Percentiles rank a stretch among this genome's conserved stretches.
Conservation (phyloP, 495 filamentous ascomycete species). For the Emericellopsis terricola region DNA sequence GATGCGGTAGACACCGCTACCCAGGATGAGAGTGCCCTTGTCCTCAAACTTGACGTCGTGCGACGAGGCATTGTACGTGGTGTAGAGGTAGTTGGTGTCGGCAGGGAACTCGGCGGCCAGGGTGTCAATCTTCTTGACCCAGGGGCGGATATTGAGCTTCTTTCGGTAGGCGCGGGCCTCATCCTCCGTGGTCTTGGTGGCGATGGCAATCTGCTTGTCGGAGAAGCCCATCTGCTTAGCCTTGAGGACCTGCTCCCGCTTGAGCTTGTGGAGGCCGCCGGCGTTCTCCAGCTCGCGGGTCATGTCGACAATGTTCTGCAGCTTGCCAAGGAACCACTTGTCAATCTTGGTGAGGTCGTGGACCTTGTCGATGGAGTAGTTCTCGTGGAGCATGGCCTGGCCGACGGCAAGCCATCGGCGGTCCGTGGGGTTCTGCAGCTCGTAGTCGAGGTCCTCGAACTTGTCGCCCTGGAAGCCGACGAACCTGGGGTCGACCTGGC, state of each 20-base stretch:
- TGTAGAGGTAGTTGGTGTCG: slow-evolving; percentile 93
- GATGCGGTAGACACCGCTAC: slow-evolving; percentile 91
- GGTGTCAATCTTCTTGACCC: slow-evolving; percentile 96
- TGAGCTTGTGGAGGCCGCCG: slow-evolving; percentile 70
- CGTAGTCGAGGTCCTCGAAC: slow-evolving; percentile 84
- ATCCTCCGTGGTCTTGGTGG: slow-evolving; percentile 75
- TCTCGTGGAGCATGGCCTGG: slow-evolving; percentile 93
- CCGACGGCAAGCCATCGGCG: slow-evolving; percentile 93
- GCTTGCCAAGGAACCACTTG: slow-evolving; percentile 94
- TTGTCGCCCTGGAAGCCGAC: slow-evolving; percentile 88
- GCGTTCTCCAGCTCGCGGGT: slow-evolving; percentile 73
- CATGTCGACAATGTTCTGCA: slow-evolving; percentile 87
- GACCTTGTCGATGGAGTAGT: slow-evolving; percentile 75
- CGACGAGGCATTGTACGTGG: slow-evolving; percentile 90
- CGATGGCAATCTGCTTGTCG: slow-evolving; percentile 79
- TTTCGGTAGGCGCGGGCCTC: slow-evolving; percentile 72
- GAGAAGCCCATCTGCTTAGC: slow-evolving; percentile 97
- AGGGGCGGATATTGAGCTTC: slow-evolving; percentile 71
- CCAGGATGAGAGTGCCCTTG: slow-evolving; percentile 75
- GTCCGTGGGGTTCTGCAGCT: slow-evolving; percentile 80
- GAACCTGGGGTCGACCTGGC: slow-evolving; percentile 85
- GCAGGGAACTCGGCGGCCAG: slow-evolving; percentile 97
- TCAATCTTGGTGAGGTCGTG: slow-evolving; percentile 93
- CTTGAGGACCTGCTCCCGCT: slow-evolving; percentile 70
- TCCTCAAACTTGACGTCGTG: slow-evolving; percentile 95